These are phyloP conservation scores for Rubia balearica DNA, from an alignment of 305 asterid genomes.

Conservation along the genomic window DNA sequence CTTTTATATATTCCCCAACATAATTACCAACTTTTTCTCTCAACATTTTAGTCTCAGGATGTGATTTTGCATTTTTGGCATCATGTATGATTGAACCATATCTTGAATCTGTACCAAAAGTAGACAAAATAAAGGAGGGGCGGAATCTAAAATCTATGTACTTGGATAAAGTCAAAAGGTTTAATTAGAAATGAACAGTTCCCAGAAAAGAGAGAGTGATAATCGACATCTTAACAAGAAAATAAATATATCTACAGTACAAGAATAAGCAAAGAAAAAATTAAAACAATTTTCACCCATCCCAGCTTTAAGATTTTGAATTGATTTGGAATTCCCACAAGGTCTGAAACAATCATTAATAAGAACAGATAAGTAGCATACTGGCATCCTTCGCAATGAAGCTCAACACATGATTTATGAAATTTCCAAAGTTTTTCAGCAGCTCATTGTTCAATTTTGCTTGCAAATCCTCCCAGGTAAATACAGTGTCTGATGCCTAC, in stretches of 20 bases:
- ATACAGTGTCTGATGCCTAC: slow-evolving; percentile 77
- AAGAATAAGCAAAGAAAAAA: background rate
- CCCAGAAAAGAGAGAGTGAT: background rate
- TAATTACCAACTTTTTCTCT: slow-evolving; percentile 61
- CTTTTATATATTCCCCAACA: slow-evolving; percentile 67
- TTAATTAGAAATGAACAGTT: background rate
- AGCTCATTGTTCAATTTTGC: slow-evolving; percentile 75
- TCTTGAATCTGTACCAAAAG: slow-evolving; percentile 49
- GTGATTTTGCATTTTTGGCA: slow-evolving; percentile 61
- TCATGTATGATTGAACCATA: slow-evolving; percentile 78
- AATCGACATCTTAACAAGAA: background rate
- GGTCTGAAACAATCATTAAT: background rate
- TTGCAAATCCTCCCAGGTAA: slow-evolving; percentile 86
- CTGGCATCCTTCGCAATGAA: slow-evolving; percentile 89
- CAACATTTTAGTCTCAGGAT: slow-evolving; percentile 53
- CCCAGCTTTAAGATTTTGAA: background rate
- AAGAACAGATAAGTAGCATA: slow-evolving; percentile 20
- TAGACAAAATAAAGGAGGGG: background rate
- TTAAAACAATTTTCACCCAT: background rate
- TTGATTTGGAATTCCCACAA: slow-evolving; percentile 7
- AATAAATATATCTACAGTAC: background rate
- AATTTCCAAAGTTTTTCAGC: slow-evolving; percentile 80
- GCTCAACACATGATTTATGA: slow-evolving; percentile 77
- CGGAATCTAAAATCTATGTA: background rate
- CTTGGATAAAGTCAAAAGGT: background rate